Conservation (phyloP, 2,329 filamentous ascomycete genomes). For the Pseudogymnoascus verrucosus region DNA sequence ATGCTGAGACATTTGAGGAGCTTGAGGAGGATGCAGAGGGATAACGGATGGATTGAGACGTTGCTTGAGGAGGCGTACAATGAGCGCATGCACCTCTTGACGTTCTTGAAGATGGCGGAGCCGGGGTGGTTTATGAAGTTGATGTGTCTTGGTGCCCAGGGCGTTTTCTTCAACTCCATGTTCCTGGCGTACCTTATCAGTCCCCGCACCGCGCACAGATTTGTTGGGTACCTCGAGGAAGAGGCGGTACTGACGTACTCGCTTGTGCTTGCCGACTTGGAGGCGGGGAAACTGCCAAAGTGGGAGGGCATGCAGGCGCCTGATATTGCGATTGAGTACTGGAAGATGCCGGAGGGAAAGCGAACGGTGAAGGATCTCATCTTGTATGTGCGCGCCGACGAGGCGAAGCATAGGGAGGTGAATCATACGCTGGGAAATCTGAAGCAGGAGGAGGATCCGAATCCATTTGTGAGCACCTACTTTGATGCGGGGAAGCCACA, state of each 20-base stretch:
- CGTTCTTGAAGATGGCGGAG: constrained; percentile 85
- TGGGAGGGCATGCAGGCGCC: constrained; percentile 77
- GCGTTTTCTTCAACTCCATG: constrained; percentile 92
- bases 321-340: constrained; percentile 85
- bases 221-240: constrained; percentile 95
- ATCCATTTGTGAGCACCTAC: constrained; percentile 82
- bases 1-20: constrained; percentile 87
- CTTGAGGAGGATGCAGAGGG: constrained; percentile 75
- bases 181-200: constrained; percentile 84
- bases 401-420: constrained; percentile 85
- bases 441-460: constrained; percentile 77
- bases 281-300: constrained; percentile 71
- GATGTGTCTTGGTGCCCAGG: constrained; percentile 87
- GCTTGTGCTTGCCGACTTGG: constrained; percentile 77
- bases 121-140: constrained; percentile 77
- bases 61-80: constrained; percentile 86
- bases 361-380: constrained; percentile 80
- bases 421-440: constrained; percentile 93
- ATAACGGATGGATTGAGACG: constrained; percentile 95
- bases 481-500: constrained; percentile 60
- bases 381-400: constrained; percentile 82
- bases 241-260: constrained; percentile 96
- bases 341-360: constrained; percentile 82
- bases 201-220: constrained; percentile 83
- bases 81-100: constrained; percentile 86